A percentile compares a stretch with the other conserved stretches of the same genome.
Conservation (phyloP, 2,329 filamentous ascomycete genomes). For the Akanthomyces muscarius region DNA sequence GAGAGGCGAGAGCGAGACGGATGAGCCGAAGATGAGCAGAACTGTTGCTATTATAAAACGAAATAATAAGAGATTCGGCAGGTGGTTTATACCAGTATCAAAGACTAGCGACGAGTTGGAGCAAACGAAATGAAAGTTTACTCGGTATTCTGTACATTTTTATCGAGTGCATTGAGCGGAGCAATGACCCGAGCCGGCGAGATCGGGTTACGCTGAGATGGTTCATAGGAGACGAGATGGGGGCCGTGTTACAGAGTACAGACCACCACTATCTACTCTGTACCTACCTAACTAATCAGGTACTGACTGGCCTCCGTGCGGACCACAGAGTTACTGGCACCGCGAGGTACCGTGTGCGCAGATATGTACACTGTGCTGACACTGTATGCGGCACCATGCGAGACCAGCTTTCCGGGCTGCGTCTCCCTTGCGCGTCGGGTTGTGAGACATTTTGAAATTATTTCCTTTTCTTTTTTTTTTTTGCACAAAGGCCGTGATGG, state of each 20-base stretch:
- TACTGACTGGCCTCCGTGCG: too few relatives aligned
- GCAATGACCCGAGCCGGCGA: not conserved
- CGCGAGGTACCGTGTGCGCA: not conserved
- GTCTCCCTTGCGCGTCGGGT: not conserved
- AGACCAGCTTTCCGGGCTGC: not conserved
- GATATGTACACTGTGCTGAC: not conserved
- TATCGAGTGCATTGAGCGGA: not conserved
- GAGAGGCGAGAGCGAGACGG: too few relatives aligned
- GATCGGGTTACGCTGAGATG: not conserved
- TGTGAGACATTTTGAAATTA: not conserved
- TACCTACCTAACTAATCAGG: too few relatives aligned
- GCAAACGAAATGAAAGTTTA: too few relatives aligned
- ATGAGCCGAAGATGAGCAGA: too few relatives aligned
- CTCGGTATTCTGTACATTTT: too few relatives aligned
- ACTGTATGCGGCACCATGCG: not conserved
- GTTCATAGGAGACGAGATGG: not conserved
- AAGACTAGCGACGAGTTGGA: too few relatives aligned
- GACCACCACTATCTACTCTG: too few relatives aligned
- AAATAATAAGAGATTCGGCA: too few relatives aligned
- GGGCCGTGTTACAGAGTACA: not conserved
- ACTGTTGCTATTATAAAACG: too few relatives aligned
- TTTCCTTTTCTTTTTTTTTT: not conserved
- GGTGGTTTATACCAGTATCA: too few relatives aligned
- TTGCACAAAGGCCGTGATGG: not conserved
- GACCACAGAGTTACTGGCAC: not conserved